These are phyloP conservation scores for Botrytis squamosa DNA, from an alignment of 2,329 filamentous ascomycete species.

Conservation along the genomic window DNA sequence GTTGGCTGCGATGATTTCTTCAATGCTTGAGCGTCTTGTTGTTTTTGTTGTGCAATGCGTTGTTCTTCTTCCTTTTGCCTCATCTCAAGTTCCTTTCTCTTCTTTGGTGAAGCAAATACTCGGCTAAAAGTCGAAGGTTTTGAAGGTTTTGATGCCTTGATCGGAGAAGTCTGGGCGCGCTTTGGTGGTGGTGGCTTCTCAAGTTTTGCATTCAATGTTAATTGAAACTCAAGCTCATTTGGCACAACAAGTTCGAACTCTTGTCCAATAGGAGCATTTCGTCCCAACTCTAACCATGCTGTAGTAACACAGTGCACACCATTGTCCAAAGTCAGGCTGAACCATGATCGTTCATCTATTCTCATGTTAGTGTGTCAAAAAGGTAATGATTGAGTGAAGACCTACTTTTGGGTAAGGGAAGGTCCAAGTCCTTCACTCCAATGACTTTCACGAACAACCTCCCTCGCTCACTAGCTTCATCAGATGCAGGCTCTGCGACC, in stretches of 20 bases:
- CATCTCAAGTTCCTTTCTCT: slow-evolving; percentile 90
- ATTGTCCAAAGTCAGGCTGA: slow-evolving; percentile 96
- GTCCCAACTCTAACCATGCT: slow-evolving; percentile 87
- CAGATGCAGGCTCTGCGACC: slow-evolving; percentile 50
- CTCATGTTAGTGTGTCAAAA: slow-evolving; percentile 32
- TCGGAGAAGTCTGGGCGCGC: slow-evolving; percentile 54
- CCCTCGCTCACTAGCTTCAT: slow-evolving; percentile 82
- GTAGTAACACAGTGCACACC: slow-evolving; percentile 97
- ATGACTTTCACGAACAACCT: slow-evolving; percentile 98
- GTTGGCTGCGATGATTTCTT: slow-evolving; percentile 64
- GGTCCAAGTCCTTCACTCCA: slow-evolving; percentile 90
- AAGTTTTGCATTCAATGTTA: slow-evolving; percentile 93
- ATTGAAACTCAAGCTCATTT: slow-evolving; percentile 97
- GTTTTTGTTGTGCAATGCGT: slow-evolving; percentile 59
- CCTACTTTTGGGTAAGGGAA: slow-evolving; percentile 83
- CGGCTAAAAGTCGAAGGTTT: slow-evolving; percentile 90
- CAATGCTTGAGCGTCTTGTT: slow-evolving; percentile 63
- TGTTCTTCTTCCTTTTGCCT: slow-evolving; percentile 82
- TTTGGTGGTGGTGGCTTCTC: slow-evolving; percentile 68
- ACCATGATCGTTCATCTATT: slow-evolving; percentile 83
- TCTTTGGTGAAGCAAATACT: slow-evolving; percentile 91
- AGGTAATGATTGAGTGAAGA: not conserved
- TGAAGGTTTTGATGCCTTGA: slow-evolving; percentile 60
- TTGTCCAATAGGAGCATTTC: slow-evolving; percentile 91
- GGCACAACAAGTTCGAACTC: slow-evolving; percentile 97